These are phyloP conservation scores for Geotrichum carabidarum DNA, from an alignment of 1,139 yeast genomes.

Conservation along the genomic window DNA sequence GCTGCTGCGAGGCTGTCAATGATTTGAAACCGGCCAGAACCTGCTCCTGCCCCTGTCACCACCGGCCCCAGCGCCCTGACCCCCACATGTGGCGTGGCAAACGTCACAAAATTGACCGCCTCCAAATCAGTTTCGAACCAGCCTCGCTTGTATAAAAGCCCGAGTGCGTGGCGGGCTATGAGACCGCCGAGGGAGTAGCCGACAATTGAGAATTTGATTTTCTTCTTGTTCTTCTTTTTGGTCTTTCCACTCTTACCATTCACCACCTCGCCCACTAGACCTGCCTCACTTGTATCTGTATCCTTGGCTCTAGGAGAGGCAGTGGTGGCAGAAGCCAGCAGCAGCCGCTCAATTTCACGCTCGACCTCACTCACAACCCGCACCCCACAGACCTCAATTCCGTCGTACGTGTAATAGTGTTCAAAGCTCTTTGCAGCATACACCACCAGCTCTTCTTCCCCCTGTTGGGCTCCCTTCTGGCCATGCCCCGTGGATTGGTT, in stretches of 20 bases:
- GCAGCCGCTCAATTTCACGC: slow-evolving; percentile 42
- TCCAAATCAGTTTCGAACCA: slow-evolving; percentile 43
- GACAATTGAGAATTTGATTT: slow-evolving; percentile 44
- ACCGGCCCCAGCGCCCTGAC: slow-evolving; percentile 56
- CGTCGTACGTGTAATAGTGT: slow-evolving; percentile 72
- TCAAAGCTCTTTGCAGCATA: slow-evolving; percentile 60
- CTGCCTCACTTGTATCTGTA: too few relatives aligned
- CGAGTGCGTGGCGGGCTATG: slow-evolving; percentile 70
- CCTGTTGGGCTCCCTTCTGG: not conserved
- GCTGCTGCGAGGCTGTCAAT: slow-evolving; percentile 32
- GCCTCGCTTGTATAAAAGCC: slow-evolving; percentile 53
- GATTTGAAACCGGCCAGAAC: too few relatives aligned
- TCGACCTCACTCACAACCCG: slow-evolving; percentile 66
- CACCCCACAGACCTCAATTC: slow-evolving; percentile 77
- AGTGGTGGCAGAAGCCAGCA: slow-evolving; percentile 17
- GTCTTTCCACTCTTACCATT: too few relatives aligned
- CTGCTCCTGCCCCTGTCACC: too few relatives aligned
- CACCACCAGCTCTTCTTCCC: slow-evolving; percentile 39
- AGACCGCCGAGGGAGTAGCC: slow-evolving; percentile 86
- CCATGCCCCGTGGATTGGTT: not conserved
- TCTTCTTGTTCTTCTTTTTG: not conserved
- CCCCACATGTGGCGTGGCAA: slow-evolving; percentile 83
- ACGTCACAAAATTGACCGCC: slow-evolving; percentile 52
- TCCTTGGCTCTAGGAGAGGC: not conserved
- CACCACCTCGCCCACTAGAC: too few relatives aligned